phyloP scores from a whole-genome alignment of 1,284 basidiomycete species.

The Volvariella surrecta region DNA sequence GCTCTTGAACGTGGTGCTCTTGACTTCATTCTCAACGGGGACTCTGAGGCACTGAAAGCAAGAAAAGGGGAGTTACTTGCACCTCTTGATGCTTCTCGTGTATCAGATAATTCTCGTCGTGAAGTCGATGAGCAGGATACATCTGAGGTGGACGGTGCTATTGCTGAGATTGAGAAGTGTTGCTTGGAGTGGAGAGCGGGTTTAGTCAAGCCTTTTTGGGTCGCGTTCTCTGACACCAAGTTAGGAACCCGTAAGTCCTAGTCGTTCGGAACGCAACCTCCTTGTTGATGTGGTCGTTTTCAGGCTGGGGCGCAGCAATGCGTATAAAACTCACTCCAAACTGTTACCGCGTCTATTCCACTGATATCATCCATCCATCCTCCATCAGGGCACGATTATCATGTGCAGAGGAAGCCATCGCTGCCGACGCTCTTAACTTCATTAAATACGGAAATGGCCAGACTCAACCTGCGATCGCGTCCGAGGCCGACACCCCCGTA shows the following conservation, averaged over 20 bases:
- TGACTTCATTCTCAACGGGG: constrained; percentile 42
- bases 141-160: constrained; percentile 6
- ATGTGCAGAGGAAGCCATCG: constrained; percentile 43
- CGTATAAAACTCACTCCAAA: constrained; percentile 41
- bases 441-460: constrained; percentile 46
- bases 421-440: constrained; percentile 43
- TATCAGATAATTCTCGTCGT: constrained; percentile 3
- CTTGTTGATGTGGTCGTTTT: neutral
- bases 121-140: constrained; percentile 10
- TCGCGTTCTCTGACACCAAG: constrained; percentile 37
- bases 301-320: constrained; percentile 48
- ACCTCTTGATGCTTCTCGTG: constrained; percentile 22
- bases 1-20: constrained; percentile 51
- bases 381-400: constrained; percentile 36
- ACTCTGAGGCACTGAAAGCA: constrained; percentile 23
- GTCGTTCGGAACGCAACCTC: neutral
- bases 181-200: constrained; percentile 45
- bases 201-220: constrained; percentile 39
- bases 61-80: constrained; percentile 27
- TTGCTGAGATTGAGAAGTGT: constrained; percentile 35
- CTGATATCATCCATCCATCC: constrained; percentile 30
- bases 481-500: constrained; percentile 3
- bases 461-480: constrained; percentile 18
- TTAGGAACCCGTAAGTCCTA: constrained; percentile 31
- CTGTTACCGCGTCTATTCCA: constrained; percentile 39